Conservation (phyloP, 495 filamentous ascomycete genomes). For the Staphylotrichum longicolle region DNA sequence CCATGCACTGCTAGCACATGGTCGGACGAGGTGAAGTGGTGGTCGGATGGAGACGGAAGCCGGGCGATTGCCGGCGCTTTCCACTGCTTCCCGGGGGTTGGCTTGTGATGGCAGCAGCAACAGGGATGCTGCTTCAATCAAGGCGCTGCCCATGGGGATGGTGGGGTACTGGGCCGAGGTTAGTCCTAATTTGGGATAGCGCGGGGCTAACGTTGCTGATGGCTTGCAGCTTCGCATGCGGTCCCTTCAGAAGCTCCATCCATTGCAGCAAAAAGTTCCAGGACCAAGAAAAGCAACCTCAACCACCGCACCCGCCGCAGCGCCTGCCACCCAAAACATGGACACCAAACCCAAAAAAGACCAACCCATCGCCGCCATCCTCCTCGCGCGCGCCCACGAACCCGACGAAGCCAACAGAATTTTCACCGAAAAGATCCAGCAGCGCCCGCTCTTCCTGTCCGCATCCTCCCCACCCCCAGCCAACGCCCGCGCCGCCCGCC, state of each 20-base stretch:
- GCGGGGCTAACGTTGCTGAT: background rate
- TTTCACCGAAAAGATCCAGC: constrained; percentile 76
- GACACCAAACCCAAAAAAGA: constrained; percentile 24
- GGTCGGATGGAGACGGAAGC: no score
- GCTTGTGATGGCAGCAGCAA: background rate
- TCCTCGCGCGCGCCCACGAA: constrained; percentile 74
- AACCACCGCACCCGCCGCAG: no score
- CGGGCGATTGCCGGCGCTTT: background rate
- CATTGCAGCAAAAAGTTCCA: background rate
- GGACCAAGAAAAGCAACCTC: background rate
- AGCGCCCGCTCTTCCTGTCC: constrained; percentile 76
- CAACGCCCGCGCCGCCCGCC: constrained; percentile 65
- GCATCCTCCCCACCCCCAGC: constrained; percentile 63
- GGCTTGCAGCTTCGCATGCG: no score
- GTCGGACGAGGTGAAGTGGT: no score
- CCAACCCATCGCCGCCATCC: constrained; percentile 56
- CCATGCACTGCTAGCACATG: no score
- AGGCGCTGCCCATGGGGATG: background rate
- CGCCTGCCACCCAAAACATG: constrained; percentile 8
- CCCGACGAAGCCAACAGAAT: constrained; percentile 64
- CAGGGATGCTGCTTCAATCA: background rate
- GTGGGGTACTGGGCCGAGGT: background rate
- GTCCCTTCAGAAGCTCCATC: background rate
- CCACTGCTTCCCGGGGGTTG: background rate
- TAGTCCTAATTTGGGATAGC: background rate